These are phyloP conservation scores for Colletotrichum endophyticum DNA, from an alignment of 2,329 filamentous ascomycete genomes.

Conservation along the genomic window DNA sequence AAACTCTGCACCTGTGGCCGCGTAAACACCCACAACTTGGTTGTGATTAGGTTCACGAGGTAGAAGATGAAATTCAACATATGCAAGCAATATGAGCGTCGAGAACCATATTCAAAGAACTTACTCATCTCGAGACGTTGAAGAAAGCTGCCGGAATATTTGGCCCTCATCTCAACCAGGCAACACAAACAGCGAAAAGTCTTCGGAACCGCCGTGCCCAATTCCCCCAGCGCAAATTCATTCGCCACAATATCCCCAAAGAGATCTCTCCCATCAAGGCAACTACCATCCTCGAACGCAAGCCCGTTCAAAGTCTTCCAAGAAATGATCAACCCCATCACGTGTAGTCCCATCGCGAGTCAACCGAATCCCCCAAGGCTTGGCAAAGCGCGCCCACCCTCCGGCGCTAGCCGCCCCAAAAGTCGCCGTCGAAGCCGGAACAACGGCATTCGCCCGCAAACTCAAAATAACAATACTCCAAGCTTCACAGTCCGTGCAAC, in stretches of 20 bases:
- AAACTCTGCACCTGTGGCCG: background rate
- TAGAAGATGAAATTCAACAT: fast-evolving
- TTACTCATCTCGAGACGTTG: background rate
- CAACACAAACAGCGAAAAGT: fast-evolving
- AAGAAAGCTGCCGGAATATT: background rate
- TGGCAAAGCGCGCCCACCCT: background rate
- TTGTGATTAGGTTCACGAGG: background rate
- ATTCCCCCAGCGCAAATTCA: background rate
- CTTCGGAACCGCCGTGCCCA: background rate
- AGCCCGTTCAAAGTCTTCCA: background rate
- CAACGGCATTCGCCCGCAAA: background rate
- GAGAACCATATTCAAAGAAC: background rate
- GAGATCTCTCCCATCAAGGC: background rate
- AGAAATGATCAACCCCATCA: background rate
- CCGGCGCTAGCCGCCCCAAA: background rate
- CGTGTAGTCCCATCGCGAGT: background rate
- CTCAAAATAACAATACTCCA: background rate
- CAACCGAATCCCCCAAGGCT: background rate
- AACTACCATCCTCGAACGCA: background rate
- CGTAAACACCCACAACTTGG: background rate
- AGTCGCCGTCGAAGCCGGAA: background rate
- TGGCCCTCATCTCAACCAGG: background rate
- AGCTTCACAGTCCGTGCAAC: background rate
- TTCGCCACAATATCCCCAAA: background rate
- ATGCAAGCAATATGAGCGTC: background rate